These are phyloP conservation scores for Prunus campanulata DNA, from an alignment of 306 rosid genomes.

Conservation along the genomic window DNA sequence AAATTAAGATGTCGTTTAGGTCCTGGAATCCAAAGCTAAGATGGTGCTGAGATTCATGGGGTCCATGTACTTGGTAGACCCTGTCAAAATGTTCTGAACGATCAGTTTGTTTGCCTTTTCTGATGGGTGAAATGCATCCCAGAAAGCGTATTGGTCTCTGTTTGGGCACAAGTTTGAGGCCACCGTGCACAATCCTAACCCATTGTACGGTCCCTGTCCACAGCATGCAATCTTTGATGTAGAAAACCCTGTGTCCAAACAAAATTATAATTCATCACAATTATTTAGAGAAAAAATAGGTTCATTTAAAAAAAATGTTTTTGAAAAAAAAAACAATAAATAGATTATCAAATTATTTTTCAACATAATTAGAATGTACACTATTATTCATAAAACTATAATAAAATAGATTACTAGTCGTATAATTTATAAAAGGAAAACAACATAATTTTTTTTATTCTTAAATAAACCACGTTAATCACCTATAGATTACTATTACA, in stretches of 20 bases:
- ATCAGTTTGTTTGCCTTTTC: constrained; percentile 49
- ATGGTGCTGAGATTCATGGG: constrained; percentile 88
- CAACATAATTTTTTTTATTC: too few relatives aligned
- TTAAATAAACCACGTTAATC: too few relatives aligned
- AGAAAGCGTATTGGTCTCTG: constrained; percentile 61
- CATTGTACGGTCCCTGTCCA: constrained; percentile 85
- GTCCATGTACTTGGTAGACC: constrained; percentile 56
- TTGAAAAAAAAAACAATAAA: too few relatives aligned
- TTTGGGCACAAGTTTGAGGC: constrained; percentile 61
- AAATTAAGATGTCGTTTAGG: background rate
- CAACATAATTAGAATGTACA: too few relatives aligned
- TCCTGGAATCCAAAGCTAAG: constrained; percentile 55
- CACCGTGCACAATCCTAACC: constrained; percentile 58
- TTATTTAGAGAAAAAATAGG: too few relatives aligned
- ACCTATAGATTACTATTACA: too few relatives aligned
- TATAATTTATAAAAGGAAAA: too few relatives aligned
- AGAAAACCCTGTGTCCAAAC: constrained; percentile 48
- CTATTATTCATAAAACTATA: too few relatives aligned
- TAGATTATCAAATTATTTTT: too few relatives aligned
- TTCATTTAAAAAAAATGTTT: too few relatives aligned
- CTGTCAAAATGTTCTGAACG: constrained; percentile 36
- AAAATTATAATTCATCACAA: background rate
- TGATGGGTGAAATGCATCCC: constrained; percentile 84
- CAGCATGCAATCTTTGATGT: constrained; percentile 77
- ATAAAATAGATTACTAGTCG: too few relatives aligned